phyloP scores from a whole-genome alignment of 139 green algal genomes.

The Parachlorella kessleri region DNA sequence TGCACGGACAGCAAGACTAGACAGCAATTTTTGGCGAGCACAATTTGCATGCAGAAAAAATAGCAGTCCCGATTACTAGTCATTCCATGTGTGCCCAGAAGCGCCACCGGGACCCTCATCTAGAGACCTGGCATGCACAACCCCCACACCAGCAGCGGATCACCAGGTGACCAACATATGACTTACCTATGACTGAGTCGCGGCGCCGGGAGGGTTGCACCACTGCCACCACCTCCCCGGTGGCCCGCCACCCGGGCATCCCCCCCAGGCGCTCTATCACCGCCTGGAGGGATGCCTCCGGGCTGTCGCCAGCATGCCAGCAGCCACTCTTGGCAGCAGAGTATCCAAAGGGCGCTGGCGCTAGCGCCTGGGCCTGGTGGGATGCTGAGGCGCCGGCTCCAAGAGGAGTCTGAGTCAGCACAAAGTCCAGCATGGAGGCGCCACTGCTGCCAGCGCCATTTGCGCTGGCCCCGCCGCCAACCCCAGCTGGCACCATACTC shows the following conservation, averaged over 20 bases:
- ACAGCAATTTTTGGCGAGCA: no score
- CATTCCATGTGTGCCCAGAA: no score
- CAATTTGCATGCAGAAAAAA: no score
- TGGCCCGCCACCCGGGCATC: slow-evolving; percentile 34
- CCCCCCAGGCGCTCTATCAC: not conserved
- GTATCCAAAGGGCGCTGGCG: no score
- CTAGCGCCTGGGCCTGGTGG: no score
- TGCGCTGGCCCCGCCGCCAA: not conserved
- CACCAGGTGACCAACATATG: no score
- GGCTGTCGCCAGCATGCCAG: slow-evolving; percentile 7
- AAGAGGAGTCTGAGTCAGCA: not conserved
- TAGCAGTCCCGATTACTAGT: no score
- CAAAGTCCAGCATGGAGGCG: not conserved
- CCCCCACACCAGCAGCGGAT: no score
- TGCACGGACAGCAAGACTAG: no score
- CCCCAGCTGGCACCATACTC: not conserved
- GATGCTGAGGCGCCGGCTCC: not conserved
- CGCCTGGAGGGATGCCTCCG: no score
- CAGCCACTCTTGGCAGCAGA: not conserved
- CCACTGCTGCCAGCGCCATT: not conserved
- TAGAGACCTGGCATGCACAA: no score
- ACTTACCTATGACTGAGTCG: slow-evolving; percentile 75
- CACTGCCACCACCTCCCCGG: slow-evolving; percentile 78
- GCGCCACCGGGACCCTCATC: no score
- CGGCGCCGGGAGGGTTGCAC: slow-evolving; percentile 55